Conservation (phyloP, 495 filamentous ascomycete genomes). For the Pyrenopolyporus hunteri region DNA sequence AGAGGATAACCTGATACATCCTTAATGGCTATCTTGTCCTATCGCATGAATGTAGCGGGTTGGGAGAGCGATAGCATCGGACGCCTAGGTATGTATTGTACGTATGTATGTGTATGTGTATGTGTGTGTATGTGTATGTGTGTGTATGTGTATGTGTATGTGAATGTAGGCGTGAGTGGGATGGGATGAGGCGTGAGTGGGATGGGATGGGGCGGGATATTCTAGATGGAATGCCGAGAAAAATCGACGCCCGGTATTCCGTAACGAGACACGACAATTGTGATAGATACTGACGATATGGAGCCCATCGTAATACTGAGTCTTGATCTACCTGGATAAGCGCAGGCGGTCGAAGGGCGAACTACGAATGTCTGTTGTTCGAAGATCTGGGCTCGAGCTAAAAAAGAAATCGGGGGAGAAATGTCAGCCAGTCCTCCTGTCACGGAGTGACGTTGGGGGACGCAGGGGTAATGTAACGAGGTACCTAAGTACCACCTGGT, state of each 20-base stretch:
- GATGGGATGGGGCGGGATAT: neutral
- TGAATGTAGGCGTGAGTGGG: too few relatives aligned
- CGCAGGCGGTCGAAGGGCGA: neutral
- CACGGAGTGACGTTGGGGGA: conserved; percentile 27
- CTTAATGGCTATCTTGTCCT: neutral
- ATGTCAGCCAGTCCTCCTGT: conserved; percentile 13
- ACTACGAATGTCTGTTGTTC: conserved; percentile 1
- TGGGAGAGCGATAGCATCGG: neutral
- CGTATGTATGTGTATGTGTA: too few relatives aligned
- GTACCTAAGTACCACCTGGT: too few relatives aligned
- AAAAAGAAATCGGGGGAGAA: neutral
- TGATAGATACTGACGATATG: conserved; percentile 21
- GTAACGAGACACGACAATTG: conserved; percentile 26
- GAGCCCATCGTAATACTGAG: conserved; percentile 32
- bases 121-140: too few relatives aligned
- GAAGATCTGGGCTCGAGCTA: conserved; percentile 10
- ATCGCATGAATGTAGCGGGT: too few relatives aligned
- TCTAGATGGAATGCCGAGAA: conserved; percentile 20
- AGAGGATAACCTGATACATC: conserved; percentile 44
- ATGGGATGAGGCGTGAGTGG: neutral
- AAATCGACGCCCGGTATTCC: conserved; percentile 18
- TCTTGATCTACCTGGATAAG: conserved; percentile 5
- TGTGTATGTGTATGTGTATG: too few relatives aligned
- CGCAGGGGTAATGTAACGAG: neutral
- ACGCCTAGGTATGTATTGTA: too few relatives aligned